A percentile compares a stretch with the other conserved stretches of the same genome.
Evolutionary conservation across 164 flowering plant species (phyloP).

Genomic region (Cinnamomum chago): DNA sequence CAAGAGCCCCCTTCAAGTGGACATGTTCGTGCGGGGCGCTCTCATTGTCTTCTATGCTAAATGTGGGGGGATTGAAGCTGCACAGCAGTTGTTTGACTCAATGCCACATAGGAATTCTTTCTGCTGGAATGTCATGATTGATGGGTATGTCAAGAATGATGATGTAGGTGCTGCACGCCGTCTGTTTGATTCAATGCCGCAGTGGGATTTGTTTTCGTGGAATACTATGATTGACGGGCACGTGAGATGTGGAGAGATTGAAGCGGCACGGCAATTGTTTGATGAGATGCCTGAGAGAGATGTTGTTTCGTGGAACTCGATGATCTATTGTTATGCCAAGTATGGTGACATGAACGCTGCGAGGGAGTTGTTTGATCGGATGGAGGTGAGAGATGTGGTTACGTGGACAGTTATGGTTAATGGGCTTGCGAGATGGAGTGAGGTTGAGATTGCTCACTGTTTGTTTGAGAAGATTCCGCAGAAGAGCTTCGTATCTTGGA

Average conservation of each 20-base stretch:
- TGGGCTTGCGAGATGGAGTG: neutral
- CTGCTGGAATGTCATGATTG: conserved; percentile 14
- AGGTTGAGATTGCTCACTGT: conserved; percentile 5
- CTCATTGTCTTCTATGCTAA: conserved; percentile 5
- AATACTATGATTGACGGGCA: conserved; percentile 13
- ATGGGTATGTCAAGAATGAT: conserved; percentile 12
- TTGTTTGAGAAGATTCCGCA: conserved; percentile 11
- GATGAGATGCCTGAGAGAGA: conserved; percentile 12
- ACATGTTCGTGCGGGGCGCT: conserved; percentile 8
- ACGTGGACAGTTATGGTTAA: conserved; percentile 10
- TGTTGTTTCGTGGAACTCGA: conserved; percentile 13
- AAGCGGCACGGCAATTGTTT: conserved; percentile 6
- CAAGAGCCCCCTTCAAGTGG: conserved; percentile 10
- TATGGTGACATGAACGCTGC: conserved; percentile 6
- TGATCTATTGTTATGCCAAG: conserved; percentile 14
- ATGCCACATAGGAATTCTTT: conserved; percentile 1
- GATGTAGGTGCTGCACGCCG: neutral
- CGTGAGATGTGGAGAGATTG: conserved; percentile 8
- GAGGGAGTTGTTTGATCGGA: conserved; percentile 8
- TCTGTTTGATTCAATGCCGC: conserved; percentile 13
- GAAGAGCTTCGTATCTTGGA: conserved; percentile 13
- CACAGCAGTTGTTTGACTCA: neutral
- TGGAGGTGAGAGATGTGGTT: conserved; percentile 11
- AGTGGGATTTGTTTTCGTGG: conserved; percentile 11
- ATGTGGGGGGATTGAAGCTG: conserved; percentile 3